A percentile compares a stretch with the other conserved stretches of the same genome.
Conservation (phyloP, 2,329 filamentous ascomycete species). For the Paecilomyces fulvus region DNA sequence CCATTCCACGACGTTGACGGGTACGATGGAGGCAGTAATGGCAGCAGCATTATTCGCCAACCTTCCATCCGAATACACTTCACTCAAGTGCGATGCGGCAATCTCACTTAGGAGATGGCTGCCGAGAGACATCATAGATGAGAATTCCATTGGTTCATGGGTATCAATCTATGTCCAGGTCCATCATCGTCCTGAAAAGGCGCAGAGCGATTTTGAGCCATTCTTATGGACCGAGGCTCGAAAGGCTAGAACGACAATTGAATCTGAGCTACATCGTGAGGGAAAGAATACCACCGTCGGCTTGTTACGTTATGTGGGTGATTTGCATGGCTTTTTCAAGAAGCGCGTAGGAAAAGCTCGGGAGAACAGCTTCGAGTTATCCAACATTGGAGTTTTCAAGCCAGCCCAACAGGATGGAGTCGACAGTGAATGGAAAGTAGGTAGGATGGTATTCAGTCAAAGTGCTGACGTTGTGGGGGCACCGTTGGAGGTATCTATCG, state of each 20-base stretch:
- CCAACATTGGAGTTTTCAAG: background rate
- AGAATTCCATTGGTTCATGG: no score
- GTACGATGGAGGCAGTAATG: no score
- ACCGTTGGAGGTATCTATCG: constrained; percentile 2
- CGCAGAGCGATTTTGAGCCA: background rate
- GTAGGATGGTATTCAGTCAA: constrained; percentile 3
- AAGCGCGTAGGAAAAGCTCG: background rate
- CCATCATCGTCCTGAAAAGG: background rate
- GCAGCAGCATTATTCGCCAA: no score
- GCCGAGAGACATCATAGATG: no score
- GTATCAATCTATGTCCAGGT: no score
- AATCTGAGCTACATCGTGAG: background rate
- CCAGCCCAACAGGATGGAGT: background rate
- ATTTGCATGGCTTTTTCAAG: background rate
- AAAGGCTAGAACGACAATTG: background rate
- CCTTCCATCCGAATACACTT: no score
- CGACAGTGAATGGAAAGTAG: background rate
- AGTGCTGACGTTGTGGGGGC: constrained; percentile 2
- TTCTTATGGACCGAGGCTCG: background rate
- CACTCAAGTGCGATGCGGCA: no score
- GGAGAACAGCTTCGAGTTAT: background rate
- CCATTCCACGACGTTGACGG: no score
- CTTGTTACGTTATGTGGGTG: background rate
- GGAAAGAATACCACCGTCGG: background rate
- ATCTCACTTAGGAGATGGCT: no score